These are phyloP conservation scores for Oryza officinalis DNA, from an alignment of 176 grass and related monocot genomes.

Conservation along the genomic window DNA sequence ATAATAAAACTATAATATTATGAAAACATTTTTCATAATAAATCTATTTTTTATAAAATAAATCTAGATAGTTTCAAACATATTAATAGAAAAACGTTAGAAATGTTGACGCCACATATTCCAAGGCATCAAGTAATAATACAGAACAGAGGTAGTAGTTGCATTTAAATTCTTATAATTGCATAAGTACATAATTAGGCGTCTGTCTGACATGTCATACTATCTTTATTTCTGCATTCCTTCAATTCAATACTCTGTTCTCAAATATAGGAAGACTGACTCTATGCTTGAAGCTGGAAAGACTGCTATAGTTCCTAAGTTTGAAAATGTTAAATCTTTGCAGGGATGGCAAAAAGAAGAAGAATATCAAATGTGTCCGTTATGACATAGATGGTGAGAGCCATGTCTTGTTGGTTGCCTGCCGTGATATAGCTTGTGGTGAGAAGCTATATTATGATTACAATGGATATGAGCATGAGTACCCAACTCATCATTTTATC, in stretches of 20 bases:
- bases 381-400: constrained; percentile 84
- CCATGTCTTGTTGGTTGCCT: constrained; percentile 79
- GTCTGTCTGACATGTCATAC: neutral
- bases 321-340: constrained; percentile 42
- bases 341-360: constrained; percentile 90
- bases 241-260: neutral
- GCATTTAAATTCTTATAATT: neutral
- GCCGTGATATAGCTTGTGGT: constrained; percentile 78
- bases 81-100: neutral
- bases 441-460: constrained; percentile 98
- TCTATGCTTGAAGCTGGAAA: neutral
- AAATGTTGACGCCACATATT: neutral
- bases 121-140: neutral
- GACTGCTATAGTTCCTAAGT: neutral
- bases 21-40: neutral
- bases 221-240: neutral
- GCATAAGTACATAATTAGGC: neutral
- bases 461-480: constrained; percentile 85
- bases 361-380: constrained; percentile 87
- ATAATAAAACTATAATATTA: neutral
- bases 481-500: constrained; percentile 86
- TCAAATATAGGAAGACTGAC: neutral
- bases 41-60: neutral
- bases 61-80: neutral
- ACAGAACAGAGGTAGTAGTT: neutral